phyloP scores from a whole-genome alignment of 116 monocot species.

The Trichopus zeylanicus region DNA sequence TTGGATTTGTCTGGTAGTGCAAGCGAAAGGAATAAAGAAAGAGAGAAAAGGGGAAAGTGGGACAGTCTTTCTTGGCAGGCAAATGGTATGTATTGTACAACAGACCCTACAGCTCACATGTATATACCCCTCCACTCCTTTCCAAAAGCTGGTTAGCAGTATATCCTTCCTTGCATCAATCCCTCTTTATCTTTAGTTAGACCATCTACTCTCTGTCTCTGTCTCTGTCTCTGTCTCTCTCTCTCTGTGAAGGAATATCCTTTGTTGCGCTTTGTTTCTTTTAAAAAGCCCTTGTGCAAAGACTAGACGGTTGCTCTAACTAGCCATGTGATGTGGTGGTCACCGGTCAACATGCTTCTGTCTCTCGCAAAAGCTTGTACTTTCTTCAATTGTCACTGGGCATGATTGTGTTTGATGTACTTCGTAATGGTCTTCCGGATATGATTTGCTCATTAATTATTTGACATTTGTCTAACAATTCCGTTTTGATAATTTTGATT shows the following conservation, averaged over 20 bases:
- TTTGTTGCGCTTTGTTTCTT: conserved; percentile 14
- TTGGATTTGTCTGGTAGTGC: conserved; percentile 21
- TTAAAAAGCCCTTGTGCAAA: conserved; percentile 14
- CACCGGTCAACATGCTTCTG: background rate
- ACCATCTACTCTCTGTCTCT: conserved; percentile 4
- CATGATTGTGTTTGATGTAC: background rate
- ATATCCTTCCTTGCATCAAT: conserved; percentile 27
- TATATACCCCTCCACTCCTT: conserved; percentile 20
- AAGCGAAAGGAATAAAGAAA: conserved; percentile 18
- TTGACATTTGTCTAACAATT: too few species aligned
- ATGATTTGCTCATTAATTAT: too few species aligned
- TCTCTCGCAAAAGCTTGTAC: background rate
- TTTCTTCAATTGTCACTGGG: background rate
- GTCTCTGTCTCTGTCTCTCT: conserved; percentile 3
- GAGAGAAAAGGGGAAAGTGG: conserved; percentile 13
- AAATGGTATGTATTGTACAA: conserved; percentile 32
- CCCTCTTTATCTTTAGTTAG: too few species aligned
- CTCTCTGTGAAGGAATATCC: background rate
- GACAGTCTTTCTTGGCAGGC: conserved; percentile 37
- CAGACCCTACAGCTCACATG: conserved; percentile 27
- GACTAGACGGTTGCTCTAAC: conserved; percentile 10
- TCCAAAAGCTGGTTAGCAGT: conserved; percentile 33
- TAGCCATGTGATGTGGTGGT: conserved; percentile 14
- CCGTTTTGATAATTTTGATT: too few species aligned
- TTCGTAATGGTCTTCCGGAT: too few species aligned